Evolutionary conservation across 768 basidiomycete species (phyloP).

Genomic region (Crucibulum laeve): DNA sequence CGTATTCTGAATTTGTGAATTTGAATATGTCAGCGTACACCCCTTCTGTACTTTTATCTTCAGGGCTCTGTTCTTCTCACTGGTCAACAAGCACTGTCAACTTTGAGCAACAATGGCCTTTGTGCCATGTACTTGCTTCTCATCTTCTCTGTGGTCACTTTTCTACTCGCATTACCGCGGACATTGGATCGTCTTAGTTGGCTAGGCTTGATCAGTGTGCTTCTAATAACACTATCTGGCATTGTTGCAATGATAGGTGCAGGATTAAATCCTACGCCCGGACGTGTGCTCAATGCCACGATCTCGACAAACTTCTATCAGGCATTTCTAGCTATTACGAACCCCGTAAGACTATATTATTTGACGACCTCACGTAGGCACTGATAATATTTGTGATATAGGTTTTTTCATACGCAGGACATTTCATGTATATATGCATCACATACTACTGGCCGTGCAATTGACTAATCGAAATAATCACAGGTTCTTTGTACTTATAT

Average conservation of each 20-base stretch:
- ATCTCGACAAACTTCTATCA: conserved; percentile 37
- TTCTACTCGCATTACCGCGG: conserved; percentile 40
- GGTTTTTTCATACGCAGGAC: conserved; percentile 53
- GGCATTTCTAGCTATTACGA: conserved; percentile 49
- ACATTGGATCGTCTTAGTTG: conserved; percentile 42
- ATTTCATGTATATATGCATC: conserved; percentile 42
- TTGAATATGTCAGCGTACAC: no score
- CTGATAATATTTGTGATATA: conserved; percentile 7
- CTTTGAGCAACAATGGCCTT: conserved; percentile 42
- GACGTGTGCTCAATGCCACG: conserved; percentile 31
- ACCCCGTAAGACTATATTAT: conserved; percentile 31
- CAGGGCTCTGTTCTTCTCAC: conserved; percentile 46
- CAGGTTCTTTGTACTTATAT: conserved; percentile 57
- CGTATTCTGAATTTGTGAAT: no score
- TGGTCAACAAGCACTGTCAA: conserved; percentile 48
- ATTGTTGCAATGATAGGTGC: conserved; percentile 48
- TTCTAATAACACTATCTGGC: conserved; percentile 39
- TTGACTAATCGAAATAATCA: background rate
- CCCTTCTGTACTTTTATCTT: no score
- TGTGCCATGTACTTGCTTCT: conserved; percentile 40
- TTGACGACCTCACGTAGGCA: background rate
- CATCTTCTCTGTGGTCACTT: conserved; percentile 40
- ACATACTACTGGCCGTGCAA: background rate
- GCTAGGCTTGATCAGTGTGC: conserved; percentile 40
- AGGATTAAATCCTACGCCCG: conserved; percentile 38